Evolutionary conservation across 2,329 filamentous ascomycete species (phyloP).

Genomic region (Cladophialophora bantiana): DNA sequence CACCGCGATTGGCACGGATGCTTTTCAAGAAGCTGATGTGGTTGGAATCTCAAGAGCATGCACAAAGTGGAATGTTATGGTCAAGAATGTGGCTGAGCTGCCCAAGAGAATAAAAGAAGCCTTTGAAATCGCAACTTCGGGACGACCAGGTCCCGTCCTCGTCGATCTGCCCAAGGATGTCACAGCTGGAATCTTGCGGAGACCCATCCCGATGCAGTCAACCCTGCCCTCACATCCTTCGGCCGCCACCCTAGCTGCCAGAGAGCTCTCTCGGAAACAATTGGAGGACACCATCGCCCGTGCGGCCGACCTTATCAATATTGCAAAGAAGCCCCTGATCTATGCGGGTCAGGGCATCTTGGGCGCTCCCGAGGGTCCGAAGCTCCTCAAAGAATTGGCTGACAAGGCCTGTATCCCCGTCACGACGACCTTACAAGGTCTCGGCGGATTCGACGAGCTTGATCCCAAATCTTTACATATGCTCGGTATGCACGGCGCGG

Average conservation of each 20-base stretch:
- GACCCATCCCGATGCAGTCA: conserved; percentile 80
- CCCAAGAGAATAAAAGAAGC: conserved; percentile 95
- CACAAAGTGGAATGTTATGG: conserved; percentile 99
- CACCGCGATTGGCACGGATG: conserved; percentile 88
- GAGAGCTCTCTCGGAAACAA: conserved; percentile 74
- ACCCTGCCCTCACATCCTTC: conserved; percentile 80
- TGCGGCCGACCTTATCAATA: conserved; percentile 82
- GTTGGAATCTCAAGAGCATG: conserved; percentile 92
- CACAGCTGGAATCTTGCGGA: conserved; percentile 81
- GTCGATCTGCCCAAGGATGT: conserved; percentile 97
- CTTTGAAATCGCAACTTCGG: conserved; percentile 95
- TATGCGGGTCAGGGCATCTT: conserved; percentile 94
- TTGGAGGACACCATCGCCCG: conserved; percentile 75
- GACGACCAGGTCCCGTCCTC: conserved; percentile 90
- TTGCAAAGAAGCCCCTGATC: conserved; percentile 91
- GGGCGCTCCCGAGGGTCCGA: conserved; percentile 76
- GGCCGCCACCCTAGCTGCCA: conserved; percentile 81
- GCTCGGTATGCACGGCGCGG: conserved; percentile 97
- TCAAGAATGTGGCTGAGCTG: conserved; percentile 91
- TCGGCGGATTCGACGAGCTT: conserved; percentile 90
- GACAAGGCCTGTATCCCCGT: conserved; percentile 93
- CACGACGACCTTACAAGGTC: conserved; percentile 91
- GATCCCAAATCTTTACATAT: conserved; percentile 96
- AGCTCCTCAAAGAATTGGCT: conserved; percentile 81
- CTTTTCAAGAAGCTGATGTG: conserved; percentile 96